These are phyloP conservation scores for Cercospora canescens DNA, from an alignment of 2,329 filamentous ascomycete genomes.

Conservation along the genomic window DNA sequence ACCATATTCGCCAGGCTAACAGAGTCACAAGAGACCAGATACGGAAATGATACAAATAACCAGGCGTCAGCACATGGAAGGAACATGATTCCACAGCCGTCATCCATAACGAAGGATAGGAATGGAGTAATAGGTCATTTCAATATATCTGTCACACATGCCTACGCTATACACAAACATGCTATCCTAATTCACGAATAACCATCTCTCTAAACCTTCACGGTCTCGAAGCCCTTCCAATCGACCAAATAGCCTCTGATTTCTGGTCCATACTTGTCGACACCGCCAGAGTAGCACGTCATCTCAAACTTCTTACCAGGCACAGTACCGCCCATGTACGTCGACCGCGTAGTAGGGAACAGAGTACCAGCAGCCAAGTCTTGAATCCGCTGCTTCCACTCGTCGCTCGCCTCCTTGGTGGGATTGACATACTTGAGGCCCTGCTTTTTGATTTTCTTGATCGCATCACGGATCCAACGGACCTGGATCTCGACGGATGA, in stretches of 20 bases:
- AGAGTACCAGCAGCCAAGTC: slow-evolving; percentile 29
- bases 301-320: slow-evolving; percentile 32
- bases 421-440: slow-evolving; percentile 31
- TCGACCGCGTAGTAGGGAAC: slow-evolving; percentile 30
- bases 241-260: slow-evolving; percentile 26
- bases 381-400: slow-evolving; percentile 33
- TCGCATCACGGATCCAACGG: slow-evolving; percentile 39
- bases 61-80: too few species aligned
- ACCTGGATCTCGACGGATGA: slow-evolving; percentile 45
- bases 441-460: slow-evolving; percentile 28
- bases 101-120: too few species aligned
- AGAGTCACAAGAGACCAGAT: too few species aligned
- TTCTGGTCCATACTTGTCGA: slow-evolving; percentile 30
- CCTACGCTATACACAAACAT: not conserved
- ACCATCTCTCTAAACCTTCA: slow-evolving; percentile 21
- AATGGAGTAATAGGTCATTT: too few species aligned
- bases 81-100: too few species aligned
- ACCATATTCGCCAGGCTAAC: too few species aligned
- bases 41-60: too few species aligned
- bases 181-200: not conserved
- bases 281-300: slow-evolving; percentile 34
- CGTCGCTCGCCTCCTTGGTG: slow-evolving; percentile 30
- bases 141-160: not conserved
- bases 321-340: slow-evolving; percentile 33
- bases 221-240: slow-evolving; percentile 31